A percentile compares a stretch with the other conserved stretches of the same genome.
phyloP scores from a whole-genome alignment of 2,329 filamentous ascomycete species.

The Coleophoma crateriformis region DNA sequence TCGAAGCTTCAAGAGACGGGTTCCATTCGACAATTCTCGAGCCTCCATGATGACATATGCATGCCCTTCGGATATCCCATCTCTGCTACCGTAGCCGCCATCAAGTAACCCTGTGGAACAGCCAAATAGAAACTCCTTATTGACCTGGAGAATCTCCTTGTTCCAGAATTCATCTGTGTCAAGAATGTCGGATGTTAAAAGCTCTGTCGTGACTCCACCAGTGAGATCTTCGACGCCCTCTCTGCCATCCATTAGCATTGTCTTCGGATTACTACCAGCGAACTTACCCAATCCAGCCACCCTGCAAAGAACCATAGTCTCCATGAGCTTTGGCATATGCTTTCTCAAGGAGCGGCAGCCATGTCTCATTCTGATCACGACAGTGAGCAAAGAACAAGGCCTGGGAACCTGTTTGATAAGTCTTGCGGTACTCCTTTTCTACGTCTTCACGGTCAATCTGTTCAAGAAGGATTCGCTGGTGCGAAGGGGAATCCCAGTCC shows the following conservation, averaged over 20 bases:
- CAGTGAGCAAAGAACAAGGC: slow-evolving; percentile 76
- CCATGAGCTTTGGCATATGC: slow-evolving; percentile 82
- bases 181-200: slow-evolving; percentile 68
- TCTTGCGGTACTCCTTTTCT: slow-evolving; percentile 63
- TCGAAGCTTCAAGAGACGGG: slow-evolving; percentile 51
- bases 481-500: slow-evolving; percentile 73
- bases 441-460: slow-evolving; percentile 70
- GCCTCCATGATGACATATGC: slow-evolving; percentile 58
- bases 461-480: slow-evolving; percentile 68
- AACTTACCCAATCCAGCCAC: slow-evolving; percentile 51
- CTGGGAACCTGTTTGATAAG: slow-evolving; percentile 52
- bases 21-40: slow-evolving; percentile 42
- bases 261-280: not conserved
- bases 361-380: slow-evolving; percentile 72
- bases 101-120: slow-evolving; percentile 61
- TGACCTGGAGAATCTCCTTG: slow-evolving; percentile 74
- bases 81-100: slow-evolving; percentile 53
- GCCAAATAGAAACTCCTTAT: slow-evolving; percentile 74
- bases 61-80: slow-evolving; percentile 52
- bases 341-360: slow-evolving; percentile 76
- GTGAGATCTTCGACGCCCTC: slow-evolving; percentile 55
- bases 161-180: slow-evolving; percentile 80
- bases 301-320: slow-evolving; percentile 69
- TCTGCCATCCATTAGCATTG: slow-evolving; percentile 7
- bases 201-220: slow-evolving; percentile 64